phyloP scores from a whole-genome alignment of 2,329 filamentous ascomycete genomes.

The Seiridium unicorne region DNA sequence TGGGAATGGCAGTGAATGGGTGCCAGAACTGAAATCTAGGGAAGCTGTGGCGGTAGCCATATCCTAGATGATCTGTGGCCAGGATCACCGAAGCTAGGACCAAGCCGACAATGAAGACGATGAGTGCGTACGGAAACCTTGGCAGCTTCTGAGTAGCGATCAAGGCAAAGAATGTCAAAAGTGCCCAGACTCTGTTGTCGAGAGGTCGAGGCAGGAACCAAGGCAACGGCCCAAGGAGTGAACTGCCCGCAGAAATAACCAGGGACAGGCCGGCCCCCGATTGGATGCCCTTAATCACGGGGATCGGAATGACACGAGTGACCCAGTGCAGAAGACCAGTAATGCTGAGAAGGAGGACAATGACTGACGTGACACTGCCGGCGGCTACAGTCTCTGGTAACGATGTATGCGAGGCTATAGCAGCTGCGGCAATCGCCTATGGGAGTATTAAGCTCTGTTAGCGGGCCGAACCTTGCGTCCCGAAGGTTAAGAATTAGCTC shows the following conservation, averaged over 20 bases:
- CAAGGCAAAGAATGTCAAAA: constrained; percentile 71
- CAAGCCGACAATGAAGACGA: constrained; percentile 68
- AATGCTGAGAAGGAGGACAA: constrained; percentile 73
- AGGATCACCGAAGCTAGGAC: constrained; percentile 56
- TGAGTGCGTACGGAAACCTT: constrained; percentile 74
- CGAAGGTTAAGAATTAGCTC: background rate
- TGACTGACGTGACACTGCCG: constrained; percentile 73
- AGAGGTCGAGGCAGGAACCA: constrained; percentile 66
- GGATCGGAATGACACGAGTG: constrained; percentile 73
- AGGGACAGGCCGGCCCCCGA: constrained; percentile 86
- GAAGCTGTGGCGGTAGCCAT: constrained; percentile 27
- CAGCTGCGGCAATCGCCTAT: constrained; percentile 82
- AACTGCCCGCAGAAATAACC: constrained; percentile 71
- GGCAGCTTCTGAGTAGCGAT: constrained; percentile 64
- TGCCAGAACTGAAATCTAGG: constrained; percentile 60
- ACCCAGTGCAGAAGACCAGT: constrained; percentile 78
- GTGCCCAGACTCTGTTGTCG: constrained; percentile 77
- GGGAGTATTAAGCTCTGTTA: background rate
- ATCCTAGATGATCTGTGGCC: constrained; percentile 21
- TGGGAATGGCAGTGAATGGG: constrained; percentile 50
- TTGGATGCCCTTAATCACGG: constrained; percentile 93
- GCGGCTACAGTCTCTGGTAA: constrained; percentile 75
- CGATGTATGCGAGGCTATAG: constrained; percentile 68
- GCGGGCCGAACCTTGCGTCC: background rate
- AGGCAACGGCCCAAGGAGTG: constrained; percentile 63